These are phyloP conservation scores for Stemphylium lycopersici DNA, from an alignment of 2,329 filamentous ascomycete genomes.

Conservation along the genomic window DNA sequence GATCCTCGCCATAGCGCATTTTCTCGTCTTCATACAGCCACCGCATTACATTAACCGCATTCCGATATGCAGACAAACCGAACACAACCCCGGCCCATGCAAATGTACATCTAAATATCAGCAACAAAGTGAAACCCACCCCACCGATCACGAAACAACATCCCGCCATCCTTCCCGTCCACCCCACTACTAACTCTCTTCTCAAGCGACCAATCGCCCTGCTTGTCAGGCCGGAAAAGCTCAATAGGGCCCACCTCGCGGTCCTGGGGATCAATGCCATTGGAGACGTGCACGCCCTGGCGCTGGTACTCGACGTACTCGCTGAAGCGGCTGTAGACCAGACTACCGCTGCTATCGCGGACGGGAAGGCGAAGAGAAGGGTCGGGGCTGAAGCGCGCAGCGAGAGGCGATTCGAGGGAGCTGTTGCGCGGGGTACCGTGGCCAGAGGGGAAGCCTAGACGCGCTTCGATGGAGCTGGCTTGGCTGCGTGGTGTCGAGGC, in stretches of 20 bases:
- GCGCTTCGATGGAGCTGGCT: conserved; percentile 13
- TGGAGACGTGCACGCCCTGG: conserved; percentile 4
- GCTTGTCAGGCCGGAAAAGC: conserved; percentile 11
- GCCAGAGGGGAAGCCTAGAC: conserved; percentile 19
- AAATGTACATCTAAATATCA: too few relatives aligned
- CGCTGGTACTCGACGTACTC: conserved; percentile 12
- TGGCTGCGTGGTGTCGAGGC: conserved; percentile 9
- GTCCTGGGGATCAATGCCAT: conserved; percentile 17
- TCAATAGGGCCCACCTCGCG: conserved; percentile 23
- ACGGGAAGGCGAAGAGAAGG: conserved; percentile 14
- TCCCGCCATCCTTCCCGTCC: conserved; percentile 17
- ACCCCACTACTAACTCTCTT: conserved; percentile 17
- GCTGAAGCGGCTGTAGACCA: conserved; percentile 20
- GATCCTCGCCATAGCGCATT: too few relatives aligned
- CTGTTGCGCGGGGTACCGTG: conserved; percentile 7
- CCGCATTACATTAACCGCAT: too few relatives aligned
- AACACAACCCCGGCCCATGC: too few relatives aligned
- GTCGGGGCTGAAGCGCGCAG: conserved; percentile 13
- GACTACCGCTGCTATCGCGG: conserved; percentile 17
- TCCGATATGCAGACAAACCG: too few relatives aligned
- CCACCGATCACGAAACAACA: conserved; percentile 23
- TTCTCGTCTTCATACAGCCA: too few relatives aligned
- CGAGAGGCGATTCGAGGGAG: conserved; percentile 19
- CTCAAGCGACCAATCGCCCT: conserved; percentile 28
- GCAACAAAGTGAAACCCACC: conserved; percentile 23